Evolutionary conservation across 169 alveolate species (phyloP).

Genomic region (Theileria annulata): DNA sequence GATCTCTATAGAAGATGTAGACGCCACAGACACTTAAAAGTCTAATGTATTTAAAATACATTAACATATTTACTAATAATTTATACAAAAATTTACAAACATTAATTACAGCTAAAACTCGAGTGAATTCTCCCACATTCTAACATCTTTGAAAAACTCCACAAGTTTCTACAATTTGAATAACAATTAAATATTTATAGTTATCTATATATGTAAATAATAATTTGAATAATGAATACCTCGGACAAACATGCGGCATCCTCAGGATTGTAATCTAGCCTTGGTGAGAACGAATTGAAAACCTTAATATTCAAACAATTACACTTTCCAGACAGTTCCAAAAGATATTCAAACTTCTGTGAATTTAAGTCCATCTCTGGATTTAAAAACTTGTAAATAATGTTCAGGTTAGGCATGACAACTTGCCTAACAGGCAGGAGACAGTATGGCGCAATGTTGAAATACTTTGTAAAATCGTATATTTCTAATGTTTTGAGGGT

Average conservation of each 20-base stretch:
- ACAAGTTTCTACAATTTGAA: not conserved
- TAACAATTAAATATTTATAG: too few relatives aligned
- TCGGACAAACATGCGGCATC: not conserved
- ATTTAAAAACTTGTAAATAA: not conserved
- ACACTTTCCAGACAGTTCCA: not conserved
- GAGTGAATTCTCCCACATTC: slow-evolving; percentile 8
- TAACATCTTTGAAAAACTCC: not conserved
- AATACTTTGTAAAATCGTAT: not conserved
- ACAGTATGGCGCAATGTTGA: not conserved
- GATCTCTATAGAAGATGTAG: not conserved
- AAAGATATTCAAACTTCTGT: not conserved
- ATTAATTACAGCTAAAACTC: not conserved
- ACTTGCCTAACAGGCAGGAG: not conserved
- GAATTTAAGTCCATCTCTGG: not conserved
- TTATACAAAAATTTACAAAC: too few relatives aligned
- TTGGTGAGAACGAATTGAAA: not conserved
- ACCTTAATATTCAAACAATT: not conserved
- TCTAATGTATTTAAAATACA: too few relatives aligned
- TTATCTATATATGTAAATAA: too few relatives aligned
- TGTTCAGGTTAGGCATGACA: not conserved
- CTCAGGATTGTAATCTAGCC: not conserved
- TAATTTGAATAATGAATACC: not conserved
- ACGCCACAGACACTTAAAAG: not conserved
- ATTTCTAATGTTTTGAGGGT: not conserved
- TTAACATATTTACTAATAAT: not conserved